These are phyloP conservation scores for Carex pumila DNA, from an alignment of 176 grass and related monocot species.

Conservation along the genomic window DNA sequence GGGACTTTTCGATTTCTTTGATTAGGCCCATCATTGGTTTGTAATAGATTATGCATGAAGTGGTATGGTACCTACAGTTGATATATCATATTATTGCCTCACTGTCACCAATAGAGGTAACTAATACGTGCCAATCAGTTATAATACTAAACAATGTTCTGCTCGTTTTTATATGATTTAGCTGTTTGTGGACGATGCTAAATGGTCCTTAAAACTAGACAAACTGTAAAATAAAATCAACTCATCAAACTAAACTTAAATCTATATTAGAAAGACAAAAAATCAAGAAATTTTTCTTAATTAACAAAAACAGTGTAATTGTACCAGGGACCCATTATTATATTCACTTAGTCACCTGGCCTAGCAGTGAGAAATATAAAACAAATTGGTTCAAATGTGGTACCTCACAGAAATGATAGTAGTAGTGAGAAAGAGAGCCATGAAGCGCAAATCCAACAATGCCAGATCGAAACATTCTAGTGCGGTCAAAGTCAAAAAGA, in stretches of 20 bases:
- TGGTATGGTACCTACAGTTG: not conserved
- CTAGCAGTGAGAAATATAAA: not conserved
- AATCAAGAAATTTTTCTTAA: not conserved
- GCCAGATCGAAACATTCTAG: constrained; percentile 83
- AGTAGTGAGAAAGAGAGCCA: constrained; percentile 93
- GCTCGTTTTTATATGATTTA: not conserved
- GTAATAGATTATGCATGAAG: not conserved
- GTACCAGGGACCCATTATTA: not conserved
- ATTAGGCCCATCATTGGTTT: not conserved
- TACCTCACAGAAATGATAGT: constrained; percentile 94
- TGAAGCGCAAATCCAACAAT: constrained; percentile 90
- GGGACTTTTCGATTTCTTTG: not conserved
- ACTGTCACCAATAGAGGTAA: not conserved
- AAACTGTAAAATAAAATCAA: not conserved
- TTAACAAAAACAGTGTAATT: not conserved
- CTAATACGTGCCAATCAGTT: not conserved
- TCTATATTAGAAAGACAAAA: not conserved
- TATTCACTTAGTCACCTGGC: not conserved
- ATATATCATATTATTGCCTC: not conserved
- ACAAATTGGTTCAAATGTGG: not conserved
- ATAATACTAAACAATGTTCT: not conserved
- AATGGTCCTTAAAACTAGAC: not conserved
- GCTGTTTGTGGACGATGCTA: not conserved
- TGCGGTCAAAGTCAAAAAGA: constrained; percentile 77
- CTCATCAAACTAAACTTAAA: not conserved